Conservation (phyloP, 2,329 filamentous ascomycete species). For the Cordyceps javanica region DNA sequence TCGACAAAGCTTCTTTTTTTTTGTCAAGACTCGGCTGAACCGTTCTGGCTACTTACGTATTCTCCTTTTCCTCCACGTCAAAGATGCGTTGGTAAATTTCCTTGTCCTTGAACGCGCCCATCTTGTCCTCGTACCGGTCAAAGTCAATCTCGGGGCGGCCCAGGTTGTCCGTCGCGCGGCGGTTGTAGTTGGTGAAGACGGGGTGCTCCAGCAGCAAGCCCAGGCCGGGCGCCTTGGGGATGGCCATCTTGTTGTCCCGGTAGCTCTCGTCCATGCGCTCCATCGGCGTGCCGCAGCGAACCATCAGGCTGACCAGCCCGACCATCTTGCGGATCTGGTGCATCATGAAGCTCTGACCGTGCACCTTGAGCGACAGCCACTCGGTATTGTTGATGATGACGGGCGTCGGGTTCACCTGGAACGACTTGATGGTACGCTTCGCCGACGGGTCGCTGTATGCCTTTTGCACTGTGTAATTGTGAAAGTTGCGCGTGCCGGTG, state of each 20-base stretch:
- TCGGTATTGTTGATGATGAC: constrained; percentile 87
- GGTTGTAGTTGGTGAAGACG: constrained; percentile 87
- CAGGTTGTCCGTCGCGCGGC: constrained; percentile 56
- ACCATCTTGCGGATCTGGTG: constrained; percentile 99
- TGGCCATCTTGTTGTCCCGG: constrained; percentile 65
- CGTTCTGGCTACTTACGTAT: constrained; percentile 67
- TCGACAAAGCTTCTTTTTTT: too few relatives aligned
- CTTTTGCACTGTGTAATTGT: constrained; percentile 97
- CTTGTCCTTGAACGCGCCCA: constrained; percentile 82
- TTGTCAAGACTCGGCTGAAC: too few relatives aligned
- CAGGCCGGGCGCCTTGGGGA: constrained; percentile 88
- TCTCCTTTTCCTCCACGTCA: constrained; percentile 78
- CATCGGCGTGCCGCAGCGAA: constrained; percentile 74
- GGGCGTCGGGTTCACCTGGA: constrained; percentile 67
- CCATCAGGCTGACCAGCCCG: constrained; percentile 77
- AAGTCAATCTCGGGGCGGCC: constrained; percentile 71
- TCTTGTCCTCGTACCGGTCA: constrained; percentile 66
- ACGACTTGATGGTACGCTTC: constrained; percentile 88
- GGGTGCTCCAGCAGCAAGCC: constrained; percentile 85
- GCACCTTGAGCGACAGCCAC: constrained; percentile 93
- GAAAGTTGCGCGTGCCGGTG: constrained; percentile 81
- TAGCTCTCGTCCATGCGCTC: constrained; percentile 70
- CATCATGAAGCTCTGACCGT: constrained; percentile 99
- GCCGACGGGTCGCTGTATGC: constrained; percentile 71
- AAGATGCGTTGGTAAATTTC: constrained; percentile 93